Percentiles rank a stretch among this genome's conserved stretches.
Conservation (phyloP, 2,329 filamentous ascomycete species). For the Talaromyces rugulosus region DNA sequence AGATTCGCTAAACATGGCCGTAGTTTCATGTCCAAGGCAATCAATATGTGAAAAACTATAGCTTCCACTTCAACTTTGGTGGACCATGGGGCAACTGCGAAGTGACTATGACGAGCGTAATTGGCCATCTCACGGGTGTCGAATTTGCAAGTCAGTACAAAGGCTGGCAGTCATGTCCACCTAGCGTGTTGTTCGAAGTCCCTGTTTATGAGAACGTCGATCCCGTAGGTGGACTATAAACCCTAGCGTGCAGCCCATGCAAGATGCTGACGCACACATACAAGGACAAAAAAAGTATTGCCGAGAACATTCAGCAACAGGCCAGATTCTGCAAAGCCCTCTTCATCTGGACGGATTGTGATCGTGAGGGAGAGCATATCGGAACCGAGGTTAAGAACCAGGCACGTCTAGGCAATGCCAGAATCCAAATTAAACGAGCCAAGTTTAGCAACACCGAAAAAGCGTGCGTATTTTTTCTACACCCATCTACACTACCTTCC, state of each 20-base stretch:
- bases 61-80: slow-evolving; percentile 84
- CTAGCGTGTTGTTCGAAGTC: slow-evolving; percentile 74
- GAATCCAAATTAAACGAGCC: slow-evolving; percentile 77
- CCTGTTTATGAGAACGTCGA: slow-evolving; percentile 66
- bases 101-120: slow-evolving; percentile 91
- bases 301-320: slow-evolving; percentile 77
- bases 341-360: slow-evolving; percentile 98
- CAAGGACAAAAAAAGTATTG: slow-evolving; percentile 70
- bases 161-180: slow-evolving; percentile 77
- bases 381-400: slow-evolving; percentile 84
- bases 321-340: slow-evolving; percentile 69
- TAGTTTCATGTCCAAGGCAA: slow-evolving; percentile 65
- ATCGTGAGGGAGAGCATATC: slow-evolving; percentile 95
- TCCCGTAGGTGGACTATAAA: slow-evolving; percentile 46
- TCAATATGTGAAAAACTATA: slow-evolving; percentile 88
- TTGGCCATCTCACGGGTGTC: slow-evolving; percentile 77
- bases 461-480: slow-evolving; percentile 56
- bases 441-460: slow-evolving; percentile 94
- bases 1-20: slow-evolving; percentile 16
- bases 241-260: not conserved
- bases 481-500: not conserved
- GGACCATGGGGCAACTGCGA: slow-evolving; percentile 72
- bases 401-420: slow-evolving; percentile 67
- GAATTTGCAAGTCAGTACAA: slow-evolving; percentile 73
- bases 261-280: slow-evolving; percentile 29